Base-by-base conservation (phyloP, 2,329 filamentous ascomycete species). In the Epicoccum nigrum region DNA sequence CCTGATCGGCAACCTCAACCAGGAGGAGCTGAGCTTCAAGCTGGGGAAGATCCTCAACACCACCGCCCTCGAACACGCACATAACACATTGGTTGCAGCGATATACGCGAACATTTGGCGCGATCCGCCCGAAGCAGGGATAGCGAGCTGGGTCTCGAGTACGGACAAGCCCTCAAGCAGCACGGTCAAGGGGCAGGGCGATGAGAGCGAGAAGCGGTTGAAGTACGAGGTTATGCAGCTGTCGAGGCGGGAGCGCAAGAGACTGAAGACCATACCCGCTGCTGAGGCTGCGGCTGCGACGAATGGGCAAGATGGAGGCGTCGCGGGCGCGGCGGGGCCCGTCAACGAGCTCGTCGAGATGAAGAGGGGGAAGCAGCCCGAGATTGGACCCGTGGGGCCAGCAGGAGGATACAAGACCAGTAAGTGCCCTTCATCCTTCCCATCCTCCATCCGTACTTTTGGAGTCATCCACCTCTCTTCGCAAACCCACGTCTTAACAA, bases 351-450 rank as follows among this genome's bases (percentile, higher is more conserved):
- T 73, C 33, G 71, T 75, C 4, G 69, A 73, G 7, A 69, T 71
- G 20, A 68, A 72, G 44, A 53, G 68, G 38, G 73, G 70, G 45
- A 81, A 80, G 62, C 68, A 80, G 35, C 78, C 81, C 21, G 81
- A 86, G 23, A 83, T 90, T 49, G 82, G 85, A 7, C 86, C 87
- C 20, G 81, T 86, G 21, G 66, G 63, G 86, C 85, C 65, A 27
- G 87, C 87, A 19, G 87, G 85, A 21, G 87, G 85, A 37, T 92
- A 90, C 60, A 91, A 93, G 79, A 95, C 82, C 28, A 85, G 88
- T 91, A 79, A 69, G 86, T 75, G n/a, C n/a, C 28, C 28, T 30
- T 30, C 13, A 30, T 30, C 13, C 28, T 11, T 2, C 13, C 4
- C 12, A 13, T 13, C 28, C 7, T 2, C 13, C 13, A 30, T 30